Percentiles rank a stretch among this genome's conserved stretches.
Conservation (phyloP, 208 protist genomes). For the Leptomonas pyrrhocoris region DNA sequence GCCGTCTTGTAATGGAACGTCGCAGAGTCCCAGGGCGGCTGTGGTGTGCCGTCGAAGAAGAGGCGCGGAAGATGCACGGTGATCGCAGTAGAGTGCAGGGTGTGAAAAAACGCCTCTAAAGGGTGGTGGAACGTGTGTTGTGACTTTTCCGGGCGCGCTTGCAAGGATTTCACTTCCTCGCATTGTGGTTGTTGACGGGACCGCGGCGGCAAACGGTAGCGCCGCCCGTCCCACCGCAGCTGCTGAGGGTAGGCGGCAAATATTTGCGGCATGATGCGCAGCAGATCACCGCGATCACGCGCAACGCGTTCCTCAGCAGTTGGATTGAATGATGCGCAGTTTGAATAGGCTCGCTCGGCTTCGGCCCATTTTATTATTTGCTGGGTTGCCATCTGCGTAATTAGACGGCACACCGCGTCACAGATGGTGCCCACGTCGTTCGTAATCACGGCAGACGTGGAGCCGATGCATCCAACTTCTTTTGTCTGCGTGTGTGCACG, state of each 20-base stretch:
- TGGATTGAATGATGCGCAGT: no score
- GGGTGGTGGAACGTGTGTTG: slow-evolving; percentile 36
- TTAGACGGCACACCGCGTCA: slow-evolving; percentile 4
- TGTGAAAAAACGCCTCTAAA: slow-evolving; percentile 45
- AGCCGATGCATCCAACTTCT: not conserved
- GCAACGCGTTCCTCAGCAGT: not conserved
- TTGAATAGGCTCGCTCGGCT: not conserved
- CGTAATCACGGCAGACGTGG: slow-evolving; percentile 12
- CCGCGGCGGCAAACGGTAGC: slow-evolving; percentile 26
- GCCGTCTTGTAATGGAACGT: slow-evolving; percentile 15
- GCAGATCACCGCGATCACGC: slow-evolving; percentile 1
- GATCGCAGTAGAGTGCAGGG: slow-evolving; percentile 22
- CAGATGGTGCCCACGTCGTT: slow-evolving; percentile 26
- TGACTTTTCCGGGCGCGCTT: not conserved
- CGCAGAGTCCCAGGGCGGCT: slow-evolving; percentile 1
- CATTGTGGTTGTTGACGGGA: not conserved
- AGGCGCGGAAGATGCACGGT: slow-evolving; percentile 16
- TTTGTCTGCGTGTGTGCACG: not conserved
- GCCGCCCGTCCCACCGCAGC: slow-evolving; percentile 37
- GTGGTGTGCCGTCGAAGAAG: slow-evolving; percentile 16
- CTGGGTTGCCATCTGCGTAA: slow-evolving; percentile 13
- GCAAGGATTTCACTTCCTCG: not conserved
- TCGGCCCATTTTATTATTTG: slow-evolving; percentile 3
- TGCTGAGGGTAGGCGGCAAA: slow-evolving; percentile 32
- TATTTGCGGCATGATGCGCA: slow-evolving; percentile 32